Evolutionary conservation across 78 protist genomes (phyloP).

Genomic region (Blattamonas nauphoetae): DNA sequence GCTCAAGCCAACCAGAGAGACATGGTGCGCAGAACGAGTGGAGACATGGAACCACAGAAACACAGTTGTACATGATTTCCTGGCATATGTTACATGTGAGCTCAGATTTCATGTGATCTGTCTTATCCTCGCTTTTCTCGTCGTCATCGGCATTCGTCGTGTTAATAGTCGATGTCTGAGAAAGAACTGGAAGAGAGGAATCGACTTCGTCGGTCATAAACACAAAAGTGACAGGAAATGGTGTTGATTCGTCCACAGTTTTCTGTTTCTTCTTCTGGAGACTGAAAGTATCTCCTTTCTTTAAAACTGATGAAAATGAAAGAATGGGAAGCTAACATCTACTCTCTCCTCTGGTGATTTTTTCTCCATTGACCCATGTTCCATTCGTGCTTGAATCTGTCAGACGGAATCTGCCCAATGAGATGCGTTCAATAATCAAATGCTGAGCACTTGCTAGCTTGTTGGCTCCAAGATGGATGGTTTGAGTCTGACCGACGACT

Average conservation of each 20-base stretch:
- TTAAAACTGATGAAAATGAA: not conserved
- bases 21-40: not conserved
- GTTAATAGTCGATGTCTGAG: not conserved
- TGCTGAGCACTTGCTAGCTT: not conserved
- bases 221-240: not conserved
- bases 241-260: not conserved
- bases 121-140: not conserved
- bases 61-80: not conserved
- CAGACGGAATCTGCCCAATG: not conserved
- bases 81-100: not conserved
- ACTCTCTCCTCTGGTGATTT: not conserved
- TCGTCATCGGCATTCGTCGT: not conserved
- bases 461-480: not conserved
- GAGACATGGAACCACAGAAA: not conserved
- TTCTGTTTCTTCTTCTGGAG: not conserved
- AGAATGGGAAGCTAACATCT: not conserved
- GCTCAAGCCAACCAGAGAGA: not conserved
- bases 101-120: not conserved
- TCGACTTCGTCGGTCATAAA: not conserved
- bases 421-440: not conserved
- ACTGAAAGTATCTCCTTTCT: not conserved
- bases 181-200: too few relatives aligned
- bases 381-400: not conserved
- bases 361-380: not conserved
- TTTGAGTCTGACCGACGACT: not conserved